phyloP scores from a whole-genome alignment of 2,329 filamentous ascomycete genomes.

The Onygenales sp. region DNA sequence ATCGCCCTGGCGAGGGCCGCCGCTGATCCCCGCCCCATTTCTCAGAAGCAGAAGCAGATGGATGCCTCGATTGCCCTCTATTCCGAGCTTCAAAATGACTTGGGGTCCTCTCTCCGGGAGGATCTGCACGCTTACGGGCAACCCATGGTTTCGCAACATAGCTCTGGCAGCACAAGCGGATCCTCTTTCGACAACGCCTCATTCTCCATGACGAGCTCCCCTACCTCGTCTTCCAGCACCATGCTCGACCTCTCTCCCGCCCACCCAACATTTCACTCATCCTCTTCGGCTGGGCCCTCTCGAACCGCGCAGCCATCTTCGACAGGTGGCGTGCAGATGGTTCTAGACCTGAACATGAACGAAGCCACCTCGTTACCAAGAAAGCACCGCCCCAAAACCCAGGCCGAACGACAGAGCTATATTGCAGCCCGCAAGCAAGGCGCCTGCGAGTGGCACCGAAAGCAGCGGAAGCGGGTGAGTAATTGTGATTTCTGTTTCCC shows the following conservation, averaged over 20 bases:
- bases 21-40: slow-evolving; percentile 23
- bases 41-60: slow-evolving; percentile 31
- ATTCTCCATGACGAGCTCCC: slow-evolving; percentile 18
- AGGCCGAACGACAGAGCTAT: slow-evolving; percentile 34
- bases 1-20: slow-evolving; percentile 30
- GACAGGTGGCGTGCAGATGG: slow-evolving; percentile 25
- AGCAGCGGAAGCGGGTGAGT: slow-evolving; percentile 34
- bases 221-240: slow-evolving; percentile 15
- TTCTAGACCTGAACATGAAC: slow-evolving; percentile 36
- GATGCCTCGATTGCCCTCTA: slow-evolving; percentile 34
- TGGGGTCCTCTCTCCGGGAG: slow-evolving; percentile 2
- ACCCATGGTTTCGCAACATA: slow-evolving; percentile 5
- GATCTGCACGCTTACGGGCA: neutral
- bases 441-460: slow-evolving; percentile 35
- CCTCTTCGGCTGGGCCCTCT: slow-evolving; percentile 5
- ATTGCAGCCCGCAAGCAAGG: slow-evolving; percentile 34
- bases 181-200: slow-evolving; percentile 10
- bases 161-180: slow-evolving; percentile 5
- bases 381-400: slow-evolving; percentile 33
- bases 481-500: neutral
- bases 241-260: slow-evolving; percentile 6
- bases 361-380: slow-evolving; percentile 30
- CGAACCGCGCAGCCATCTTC: slow-evolving; percentile 3
- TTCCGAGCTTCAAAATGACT: slow-evolving; percentile 27
- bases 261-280: neutral